Percentiles rank a stretch among this genome's conserved stretches.
Conservation (phyloP, 2,329 filamentous ascomycete species). For the Phaeosphaeriaceae sp. region DNA sequence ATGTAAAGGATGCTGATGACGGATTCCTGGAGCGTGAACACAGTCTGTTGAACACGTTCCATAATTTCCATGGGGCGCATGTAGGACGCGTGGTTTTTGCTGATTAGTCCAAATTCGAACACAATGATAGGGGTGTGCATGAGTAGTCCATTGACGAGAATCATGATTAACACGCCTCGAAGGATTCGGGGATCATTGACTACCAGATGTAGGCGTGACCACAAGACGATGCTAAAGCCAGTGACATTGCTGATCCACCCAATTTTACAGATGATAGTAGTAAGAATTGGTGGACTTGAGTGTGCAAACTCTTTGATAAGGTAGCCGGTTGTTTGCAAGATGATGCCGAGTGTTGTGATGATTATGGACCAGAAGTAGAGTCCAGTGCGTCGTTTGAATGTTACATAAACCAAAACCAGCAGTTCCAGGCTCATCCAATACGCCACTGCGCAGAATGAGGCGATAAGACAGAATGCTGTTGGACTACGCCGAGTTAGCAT, state of each 20-base stretch:
- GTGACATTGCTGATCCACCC: conserved; percentile 65
- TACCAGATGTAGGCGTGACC: conserved; percentile 64
- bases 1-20: conserved; percentile 52
- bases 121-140: conserved; percentile 60
- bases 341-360: conserved; percentile 47
- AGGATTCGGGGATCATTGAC: conserved; percentile 55
- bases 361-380: conserved; percentile 56
- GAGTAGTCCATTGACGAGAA: conserved; percentile 58
- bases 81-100: conserved; percentile 1
- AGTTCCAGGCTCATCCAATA: conserved; percentile 48
- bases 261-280: conserved; percentile 47
- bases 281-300: conserved; percentile 1
- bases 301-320: conserved; percentile 50
- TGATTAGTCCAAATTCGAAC: conserved; percentile 9
- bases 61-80: conserved; percentile 11
- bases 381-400: conserved; percentile 51
- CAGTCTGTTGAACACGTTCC: conserved; percentile 43
- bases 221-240: conserved; percentile 64
- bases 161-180: conserved; percentile 58
- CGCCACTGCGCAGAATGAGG: conserved; percentile 17
- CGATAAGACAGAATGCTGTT: conserved; percentile 11
- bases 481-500: conserved; percentile 5
- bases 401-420: conserved; percentile 50
- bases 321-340: conserved; percentile 49
- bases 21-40: conserved; percentile 45